Conservation (phyloP, 2,329 filamentous ascomycete genomes). For the Phialophora expanda region DNA sequence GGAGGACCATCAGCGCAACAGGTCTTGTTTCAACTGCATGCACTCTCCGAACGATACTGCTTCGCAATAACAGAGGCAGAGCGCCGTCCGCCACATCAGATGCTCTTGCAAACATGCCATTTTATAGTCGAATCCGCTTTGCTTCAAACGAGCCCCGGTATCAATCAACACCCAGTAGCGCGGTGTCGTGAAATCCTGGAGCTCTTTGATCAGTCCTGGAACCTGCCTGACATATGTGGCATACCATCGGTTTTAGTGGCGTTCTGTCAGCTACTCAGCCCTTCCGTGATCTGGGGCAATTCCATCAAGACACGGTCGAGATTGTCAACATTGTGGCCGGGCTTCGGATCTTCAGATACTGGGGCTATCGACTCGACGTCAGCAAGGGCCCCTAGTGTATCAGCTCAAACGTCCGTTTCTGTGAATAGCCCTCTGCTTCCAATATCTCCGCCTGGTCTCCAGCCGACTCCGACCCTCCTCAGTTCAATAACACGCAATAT, state of each 20-base stretch:
- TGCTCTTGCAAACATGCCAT: constrained; percentile 29
- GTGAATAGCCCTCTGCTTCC: constrained; percentile 1
- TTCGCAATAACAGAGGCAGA: constrained; percentile 20
- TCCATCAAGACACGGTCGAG: constrained; percentile 6
- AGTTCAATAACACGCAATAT: not conserved
- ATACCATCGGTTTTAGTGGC: constrained; percentile 26
- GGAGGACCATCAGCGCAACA: not conserved
- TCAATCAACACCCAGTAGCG: not conserved
- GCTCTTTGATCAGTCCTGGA: constrained; percentile 27
- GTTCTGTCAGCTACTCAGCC: constrained; percentile 16
- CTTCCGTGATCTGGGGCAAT: constrained; percentile 5
- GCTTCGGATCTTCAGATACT: constrained; percentile 1
- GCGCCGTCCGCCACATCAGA: constrained; percentile 32
- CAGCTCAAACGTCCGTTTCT: not conserved
- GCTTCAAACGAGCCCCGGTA: not conserved
- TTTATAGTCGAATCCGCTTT: constrained; percentile 17
- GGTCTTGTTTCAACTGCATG: constrained; percentile 3
- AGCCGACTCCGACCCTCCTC: not conserved
- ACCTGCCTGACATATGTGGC: constrained; percentile 18
- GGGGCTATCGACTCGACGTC: not conserved
- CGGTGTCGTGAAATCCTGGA: constrained; percentile 22
- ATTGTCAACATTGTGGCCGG: constrained; percentile 24
- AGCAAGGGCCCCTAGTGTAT: not conserved
- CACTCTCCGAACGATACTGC: constrained; percentile 22
- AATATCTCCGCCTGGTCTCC: not conserved